Percentiles rank a stretch among this genome's conserved stretches.
phyloP scores from a whole-genome alignment of 441 rosid genomes.

The Francoa sonchifolia region DNA sequence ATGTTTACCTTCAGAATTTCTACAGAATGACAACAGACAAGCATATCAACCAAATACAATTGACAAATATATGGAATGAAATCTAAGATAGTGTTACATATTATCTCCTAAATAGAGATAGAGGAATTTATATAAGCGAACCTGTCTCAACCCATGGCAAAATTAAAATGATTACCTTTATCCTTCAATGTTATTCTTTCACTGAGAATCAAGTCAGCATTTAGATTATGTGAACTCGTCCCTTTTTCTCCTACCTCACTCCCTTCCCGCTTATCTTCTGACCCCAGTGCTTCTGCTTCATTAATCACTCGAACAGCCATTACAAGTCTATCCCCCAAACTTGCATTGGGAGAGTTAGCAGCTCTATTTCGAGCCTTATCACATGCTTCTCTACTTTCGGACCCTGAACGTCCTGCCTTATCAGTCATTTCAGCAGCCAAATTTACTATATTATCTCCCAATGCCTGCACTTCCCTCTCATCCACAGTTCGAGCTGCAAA shows the following conservation, averaged over 20 bases:
- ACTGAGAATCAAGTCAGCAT: background rate
- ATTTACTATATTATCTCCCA: background rate
- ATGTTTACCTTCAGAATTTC: too few relatives aligned
- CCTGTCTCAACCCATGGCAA: too few relatives aligned
- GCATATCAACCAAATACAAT: too few relatives aligned
- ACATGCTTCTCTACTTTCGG: background rate
- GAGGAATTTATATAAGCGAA: too few relatives aligned
- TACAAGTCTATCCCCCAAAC: background rate
- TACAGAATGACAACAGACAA: too few relatives aligned
- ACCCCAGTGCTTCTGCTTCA: background rate
- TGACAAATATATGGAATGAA: too few relatives aligned
- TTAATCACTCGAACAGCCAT: background rate
- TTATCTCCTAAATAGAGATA: too few relatives aligned
- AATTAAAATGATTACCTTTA: too few relatives aligned
- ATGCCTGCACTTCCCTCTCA: slow-evolving; percentile 6
- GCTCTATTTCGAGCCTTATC: slow-evolving; percentile 1
- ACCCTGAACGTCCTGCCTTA: background rate
- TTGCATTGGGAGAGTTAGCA: background rate
- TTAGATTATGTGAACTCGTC: background rate
- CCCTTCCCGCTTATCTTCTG: background rate
- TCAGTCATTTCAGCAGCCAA: too few relatives aligned
- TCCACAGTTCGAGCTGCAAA: slow-evolving; percentile 8
- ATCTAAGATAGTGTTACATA: too few relatives aligned
- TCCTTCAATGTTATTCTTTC: background rate
- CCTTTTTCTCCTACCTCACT: background rate